These are phyloP conservation scores for Ganoderma resinaceum DNA, from an alignment of 1,284 basidiomycete species.

Conservation along the genomic window DNA sequence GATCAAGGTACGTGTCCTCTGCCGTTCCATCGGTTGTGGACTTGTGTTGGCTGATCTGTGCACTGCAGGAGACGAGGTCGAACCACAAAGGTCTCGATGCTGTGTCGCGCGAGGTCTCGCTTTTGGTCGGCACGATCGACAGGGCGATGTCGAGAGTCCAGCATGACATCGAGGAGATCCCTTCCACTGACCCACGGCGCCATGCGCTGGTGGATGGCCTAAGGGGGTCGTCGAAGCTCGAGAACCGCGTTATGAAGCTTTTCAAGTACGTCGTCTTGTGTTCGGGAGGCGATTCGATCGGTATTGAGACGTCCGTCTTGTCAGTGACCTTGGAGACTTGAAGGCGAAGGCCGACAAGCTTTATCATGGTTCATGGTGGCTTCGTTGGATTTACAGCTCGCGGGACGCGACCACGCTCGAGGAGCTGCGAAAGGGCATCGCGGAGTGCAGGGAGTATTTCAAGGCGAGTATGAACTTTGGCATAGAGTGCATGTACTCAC, in stretches of 20 bases:
- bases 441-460: background rate
- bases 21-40: too few relatives aligned
- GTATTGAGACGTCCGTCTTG: background rate
- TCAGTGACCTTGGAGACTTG: background rate
- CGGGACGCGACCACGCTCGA: background rate
- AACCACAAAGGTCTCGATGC: background rate
- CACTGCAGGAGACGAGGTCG: constrained; percentile 4
- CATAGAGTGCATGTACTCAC: background rate
- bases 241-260: background rate
- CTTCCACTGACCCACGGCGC: background rate
- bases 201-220: background rate
- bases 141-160: background rate
- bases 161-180: background rate
- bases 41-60: too few relatives aligned
- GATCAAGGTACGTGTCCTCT: background rate
- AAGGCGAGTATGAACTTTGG: background rate
- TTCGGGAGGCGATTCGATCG: background rate
- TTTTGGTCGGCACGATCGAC: background rate
- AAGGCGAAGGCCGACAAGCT: background rate
- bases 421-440: background rate
- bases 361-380: background rate
- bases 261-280: background rate
- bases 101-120: background rate
- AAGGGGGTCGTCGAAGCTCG: background rate
- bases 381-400: constrained; percentile 2